Evolutionary conservation across 225 moss, liverwort and hornwort species (phyloP).

Genomic region (Pseudisothecium myosuroides): DNA sequence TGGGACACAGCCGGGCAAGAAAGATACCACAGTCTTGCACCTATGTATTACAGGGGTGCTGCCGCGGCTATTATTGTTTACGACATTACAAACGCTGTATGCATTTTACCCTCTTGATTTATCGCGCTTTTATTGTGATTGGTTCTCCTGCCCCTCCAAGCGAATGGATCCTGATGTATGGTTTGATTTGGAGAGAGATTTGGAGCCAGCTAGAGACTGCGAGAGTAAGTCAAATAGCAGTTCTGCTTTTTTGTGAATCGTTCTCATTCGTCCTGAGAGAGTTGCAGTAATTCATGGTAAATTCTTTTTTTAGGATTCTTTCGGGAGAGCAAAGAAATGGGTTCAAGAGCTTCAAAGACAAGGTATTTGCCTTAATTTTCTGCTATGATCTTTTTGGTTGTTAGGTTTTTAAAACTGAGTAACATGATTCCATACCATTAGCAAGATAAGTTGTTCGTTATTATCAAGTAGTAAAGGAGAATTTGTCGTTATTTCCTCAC

Average conservation of each 20-base stretch:
- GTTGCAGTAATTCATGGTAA: neutral
- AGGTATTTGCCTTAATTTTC: constrained; percentile 27
- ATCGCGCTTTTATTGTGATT: neutral
- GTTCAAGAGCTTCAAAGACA: constrained; percentile 93
- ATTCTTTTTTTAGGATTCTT: constrained; percentile 62
- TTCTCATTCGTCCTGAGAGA: neutral
- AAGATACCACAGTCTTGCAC: constrained; percentile 93
- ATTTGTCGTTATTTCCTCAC: neutral
- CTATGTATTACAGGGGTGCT: constrained; percentile 98
- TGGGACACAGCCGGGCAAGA: constrained; percentile 99
- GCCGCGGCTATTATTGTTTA: constrained; percentile 96
- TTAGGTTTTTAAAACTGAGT: neutral
- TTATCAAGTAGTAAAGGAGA: neutral
- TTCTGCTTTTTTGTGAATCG: neutral
- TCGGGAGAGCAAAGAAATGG: constrained; percentile 89
- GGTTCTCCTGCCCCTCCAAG: neutral
- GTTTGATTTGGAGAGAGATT: neutral
- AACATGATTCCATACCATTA: neutral
- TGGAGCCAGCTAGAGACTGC: neutral
- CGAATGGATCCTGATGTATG: neutral
- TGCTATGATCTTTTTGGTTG: neutral
- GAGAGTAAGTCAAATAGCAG: neutral
- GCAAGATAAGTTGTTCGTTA: neutral
- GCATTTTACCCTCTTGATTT: neutral
- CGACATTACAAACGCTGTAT: constrained; percentile 88